A percentile compares a stretch with the other conserved stretches of the same genome.
Evolutionary conservation across 2,329 filamentous ascomycete species (phyloP).

Genomic region (Nemania serpens): DNA sequence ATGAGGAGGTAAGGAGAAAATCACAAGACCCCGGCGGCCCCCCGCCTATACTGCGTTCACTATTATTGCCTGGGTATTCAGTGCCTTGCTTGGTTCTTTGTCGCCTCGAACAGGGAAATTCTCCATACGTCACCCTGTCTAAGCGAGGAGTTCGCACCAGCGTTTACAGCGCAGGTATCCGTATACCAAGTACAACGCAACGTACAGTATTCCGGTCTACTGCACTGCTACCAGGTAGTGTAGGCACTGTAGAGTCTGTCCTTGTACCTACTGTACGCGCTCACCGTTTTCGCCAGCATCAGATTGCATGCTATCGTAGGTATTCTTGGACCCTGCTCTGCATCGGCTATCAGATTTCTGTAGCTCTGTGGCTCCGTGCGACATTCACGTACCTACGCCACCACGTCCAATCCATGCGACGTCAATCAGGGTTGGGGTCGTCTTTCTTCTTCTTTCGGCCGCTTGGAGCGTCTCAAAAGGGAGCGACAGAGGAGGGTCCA

Average conservation of each 20-base stretch:
- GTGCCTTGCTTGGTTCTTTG: slow-evolving; percentile 15
- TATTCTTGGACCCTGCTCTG: slow-evolving; percentile 21
- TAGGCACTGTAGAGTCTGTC: background rate
- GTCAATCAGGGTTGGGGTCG: slow-evolving; percentile 49
- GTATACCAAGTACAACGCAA: background rate
- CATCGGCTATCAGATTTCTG: slow-evolving; percentile 26
- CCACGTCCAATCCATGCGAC: slow-evolving; percentile 47
- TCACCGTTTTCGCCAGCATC: too few relatives aligned
- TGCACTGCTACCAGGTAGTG: too few relatives aligned
- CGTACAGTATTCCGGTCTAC: background rate
- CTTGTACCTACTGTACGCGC: too few relatives aligned
- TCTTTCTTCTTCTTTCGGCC: slow-evolving; percentile 21
- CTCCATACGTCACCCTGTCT: slow-evolving; percentile 13
- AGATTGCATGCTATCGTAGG: slow-evolving; percentile 10
- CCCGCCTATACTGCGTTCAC: background rate
- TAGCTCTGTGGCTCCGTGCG: slow-evolving; percentile 21
- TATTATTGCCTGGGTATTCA: background rate
- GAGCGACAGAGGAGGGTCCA: slow-evolving; percentile 7
- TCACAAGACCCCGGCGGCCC: too few relatives aligned
- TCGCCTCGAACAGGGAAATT: slow-evolving; percentile 22
- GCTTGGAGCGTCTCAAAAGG: slow-evolving; percentile 24
- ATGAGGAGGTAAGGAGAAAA: background rate
- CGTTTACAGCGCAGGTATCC: slow-evolving; percentile 20
- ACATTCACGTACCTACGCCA: background rate
- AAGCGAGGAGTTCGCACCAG: slow-evolving; percentile 27